Conservation (phyloP, 305 asterid species). For the Fraxinus nigra region DNA sequence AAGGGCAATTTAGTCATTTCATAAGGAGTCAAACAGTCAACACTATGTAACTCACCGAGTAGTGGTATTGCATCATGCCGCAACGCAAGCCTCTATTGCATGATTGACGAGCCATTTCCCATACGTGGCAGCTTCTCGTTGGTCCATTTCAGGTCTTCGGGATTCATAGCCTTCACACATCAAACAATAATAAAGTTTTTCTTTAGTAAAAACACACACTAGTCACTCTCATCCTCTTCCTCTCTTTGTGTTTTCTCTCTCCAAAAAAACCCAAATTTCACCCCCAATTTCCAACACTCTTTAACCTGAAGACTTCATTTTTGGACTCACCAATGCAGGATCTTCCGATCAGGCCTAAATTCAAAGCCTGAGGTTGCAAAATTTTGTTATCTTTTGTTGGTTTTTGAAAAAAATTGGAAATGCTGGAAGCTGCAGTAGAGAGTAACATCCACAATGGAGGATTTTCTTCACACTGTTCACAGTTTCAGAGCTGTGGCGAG, state of each 20-base stretch:
- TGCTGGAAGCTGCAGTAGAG: slow-evolving; percentile 57
- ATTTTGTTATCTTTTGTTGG: background rate
- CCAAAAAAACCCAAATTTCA: slow-evolving; percentile 34
- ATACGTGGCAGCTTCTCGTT: slow-evolving; percentile 34
- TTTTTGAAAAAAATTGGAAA: slow-evolving; percentile 21
- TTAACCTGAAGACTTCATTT: slow-evolving; percentile 13
- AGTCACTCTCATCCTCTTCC: slow-evolving; percentile 39
- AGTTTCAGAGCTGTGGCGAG: slow-evolving; percentile 71
- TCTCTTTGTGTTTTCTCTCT: slow-evolving; percentile 45
- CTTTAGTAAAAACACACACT: slow-evolving; percentile 17
- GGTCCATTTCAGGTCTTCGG: slow-evolving; percentile 34
- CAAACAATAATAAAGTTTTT: slow-evolving; percentile 26
- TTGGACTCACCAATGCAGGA: slow-evolving; percentile 40
- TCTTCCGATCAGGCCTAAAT: slow-evolving; percentile 29
- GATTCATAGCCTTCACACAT: slow-evolving; percentile 47
- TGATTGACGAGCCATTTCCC: slow-evolving; percentile 31
- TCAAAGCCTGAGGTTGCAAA: slow-evolving; percentile 15
- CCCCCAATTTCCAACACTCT: slow-evolving; percentile 32
- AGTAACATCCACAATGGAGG: slow-evolving; percentile 46
- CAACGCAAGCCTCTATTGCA: slow-evolving; percentile 30
- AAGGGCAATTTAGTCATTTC: slow-evolving; percentile 34
- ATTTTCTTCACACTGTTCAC: slow-evolving; percentile 55
- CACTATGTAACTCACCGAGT: slow-evolving; percentile 26
- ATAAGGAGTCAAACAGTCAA: slow-evolving; percentile 48
- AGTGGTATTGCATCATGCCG: slow-evolving; percentile 38